These are phyloP conservation scores for Penicillium alfredii DNA, from an alignment of 495 filamentous ascomycete genomes.

Conservation along the genomic window DNA sequence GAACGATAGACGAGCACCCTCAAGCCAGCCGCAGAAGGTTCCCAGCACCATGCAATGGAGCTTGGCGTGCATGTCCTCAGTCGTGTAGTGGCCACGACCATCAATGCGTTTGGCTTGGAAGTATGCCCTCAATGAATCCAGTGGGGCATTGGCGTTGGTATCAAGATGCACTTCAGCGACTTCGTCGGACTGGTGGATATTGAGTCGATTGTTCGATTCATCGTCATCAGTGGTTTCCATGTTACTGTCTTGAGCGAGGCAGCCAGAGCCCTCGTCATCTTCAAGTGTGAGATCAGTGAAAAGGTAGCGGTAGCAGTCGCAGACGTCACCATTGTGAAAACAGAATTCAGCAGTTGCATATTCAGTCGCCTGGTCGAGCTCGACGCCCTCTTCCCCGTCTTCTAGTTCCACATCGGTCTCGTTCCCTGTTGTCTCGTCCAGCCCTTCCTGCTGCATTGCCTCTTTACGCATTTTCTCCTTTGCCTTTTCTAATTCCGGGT, in stretches of 20 bases:
- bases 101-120: slow-evolving; percentile 23
- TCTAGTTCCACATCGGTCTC: not conserved
- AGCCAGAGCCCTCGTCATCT: not conserved
- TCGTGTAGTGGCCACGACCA: slow-evolving; percentile 17
- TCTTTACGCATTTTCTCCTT: slow-evolving; percentile 11
- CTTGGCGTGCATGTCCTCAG: slow-evolving; percentile 21
- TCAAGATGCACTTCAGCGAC: too few species aligned
- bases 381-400: not conserved
- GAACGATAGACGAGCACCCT: slow-evolving; percentile 11
- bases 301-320: not conserved
- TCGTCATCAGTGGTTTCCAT: not conserved
- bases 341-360: not conserved
- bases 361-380: not conserved
- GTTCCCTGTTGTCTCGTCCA: slow-evolving; percentile 12
- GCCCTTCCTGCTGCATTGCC: slow-evolving; percentile 10
- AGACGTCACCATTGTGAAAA: not conserved
- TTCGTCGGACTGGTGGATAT: not conserved
- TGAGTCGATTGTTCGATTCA: not conserved
- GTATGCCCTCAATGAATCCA: slow-evolving; percentile 20
- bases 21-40: slow-evolving; percentile 24
- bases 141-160: too few species aligned
- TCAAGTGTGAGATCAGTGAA: too few species aligned
- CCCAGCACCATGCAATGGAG: slow-evolving; percentile 27
- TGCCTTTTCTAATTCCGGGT: slow-evolving; percentile 9
- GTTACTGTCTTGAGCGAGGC: not conserved